These are phyloP conservation scores for Carnegiea gigantea DNA, from an alignment of 179 eudicot species.

Conservation along the genomic window DNA sequence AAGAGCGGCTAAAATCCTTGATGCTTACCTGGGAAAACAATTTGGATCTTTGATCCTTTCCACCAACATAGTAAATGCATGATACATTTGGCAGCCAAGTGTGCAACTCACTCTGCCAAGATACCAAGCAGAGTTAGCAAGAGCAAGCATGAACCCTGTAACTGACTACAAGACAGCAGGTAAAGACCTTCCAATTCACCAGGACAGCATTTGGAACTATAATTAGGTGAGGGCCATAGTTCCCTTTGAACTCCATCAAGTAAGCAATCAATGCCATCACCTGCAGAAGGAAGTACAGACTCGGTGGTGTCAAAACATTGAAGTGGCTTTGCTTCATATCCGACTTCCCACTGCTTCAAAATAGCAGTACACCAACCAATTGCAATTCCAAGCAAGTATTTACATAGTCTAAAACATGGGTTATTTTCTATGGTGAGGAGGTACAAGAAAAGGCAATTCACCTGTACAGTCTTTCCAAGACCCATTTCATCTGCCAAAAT, in stretches of 20 bases:
- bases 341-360: background rate
- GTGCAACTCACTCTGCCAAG: conserved; percentile 84
- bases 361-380: background rate
- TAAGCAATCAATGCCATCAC: conserved; percentile 99
- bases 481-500: conserved; percentile 99
- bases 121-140: conserved; percentile 14
- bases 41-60: conserved; percentile 80
- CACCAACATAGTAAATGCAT: conserved; percentile 92
- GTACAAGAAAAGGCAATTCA: conserved; percentile 17
- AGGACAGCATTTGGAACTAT: conserved; percentile 99
- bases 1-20: background rate
- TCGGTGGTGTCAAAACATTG: background rate
- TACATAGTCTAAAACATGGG: background rate
- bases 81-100: conserved; percentile 91
- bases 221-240: conserved; percentile 97
- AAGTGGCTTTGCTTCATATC: background rate
- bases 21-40: conserved; percentile 90
- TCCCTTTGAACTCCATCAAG: conserved; percentile 97
- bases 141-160: conserved; percentile 1
- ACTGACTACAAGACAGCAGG: background rate
- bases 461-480: conserved; percentile 99
- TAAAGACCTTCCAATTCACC: conserved; percentile 95
- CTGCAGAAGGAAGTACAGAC: conserved; percentile 35
- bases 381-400: background rate
- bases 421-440: background rate